Evolutionary conservation across 805 yeast genomes (phyloP), one percentile per base, ranked within the genome.

Genomic region (Candida cerambycidarum): DNA sequence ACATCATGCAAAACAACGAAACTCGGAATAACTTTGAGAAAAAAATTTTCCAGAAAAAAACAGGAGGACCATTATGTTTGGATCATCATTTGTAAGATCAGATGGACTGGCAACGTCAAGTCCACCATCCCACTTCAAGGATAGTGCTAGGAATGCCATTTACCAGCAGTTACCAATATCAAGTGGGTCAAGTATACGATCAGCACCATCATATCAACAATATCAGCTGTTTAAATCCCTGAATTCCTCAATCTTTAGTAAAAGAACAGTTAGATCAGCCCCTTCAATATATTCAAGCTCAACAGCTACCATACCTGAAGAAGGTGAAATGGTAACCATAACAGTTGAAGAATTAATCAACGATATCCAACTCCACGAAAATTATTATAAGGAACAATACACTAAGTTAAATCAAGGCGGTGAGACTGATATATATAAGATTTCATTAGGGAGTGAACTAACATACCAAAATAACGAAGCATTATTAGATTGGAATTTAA

Each of bases 401-500:
- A 12, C 17, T 3, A 37, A 39, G 11, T n/a, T 45, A 2, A 39
- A 47, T 14, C 44, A 38, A 16, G 47, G 46, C 21, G 34, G 21
- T 12, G 36, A 44, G 13, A 59, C 57, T 30, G 57, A 55, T 14
- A 64, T 60, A 24, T 62, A 57, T 46, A 63, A 62, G 39, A 69
- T 70, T 36, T 64, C 71, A 12, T 50, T 70, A 27, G 75, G 75
- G 3, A 59, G 69, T n/a, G 68, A 59, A 11, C 57, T 70, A 23
- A 56, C 53, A 42, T 69, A 67, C 50, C 75, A 70, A 44, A 58
- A 62, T 44, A 54, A 54, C 8, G 78, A 73, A 47, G 56, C 64
- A 13, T 55, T 76, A 11, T 63, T 76, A 10, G 80, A 75, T 52
- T 76, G 80, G 80, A 75, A 75, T 51, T 59, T 76, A 39, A 76